A percentile compares a stretch with the other conserved stretches of the same genome.
Conservation (phyloP, 192 early-diverging fungal species). For the Rhizoclosmatium globosum region DNA sequence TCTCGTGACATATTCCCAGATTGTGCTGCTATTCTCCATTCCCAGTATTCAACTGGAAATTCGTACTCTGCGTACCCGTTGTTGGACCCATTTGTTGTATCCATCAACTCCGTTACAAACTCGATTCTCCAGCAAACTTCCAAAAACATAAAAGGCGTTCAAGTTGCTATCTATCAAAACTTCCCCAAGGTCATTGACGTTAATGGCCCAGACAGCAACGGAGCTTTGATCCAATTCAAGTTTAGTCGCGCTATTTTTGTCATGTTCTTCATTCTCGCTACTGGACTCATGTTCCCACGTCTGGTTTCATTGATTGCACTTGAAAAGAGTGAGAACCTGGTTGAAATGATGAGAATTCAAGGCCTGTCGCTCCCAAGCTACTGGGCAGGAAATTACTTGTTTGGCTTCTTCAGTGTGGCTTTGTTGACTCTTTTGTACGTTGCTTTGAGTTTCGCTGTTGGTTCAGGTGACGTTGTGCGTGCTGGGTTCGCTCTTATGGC, state of each 20-base stretch:
- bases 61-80: neutral
- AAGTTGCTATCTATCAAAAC: neutral
- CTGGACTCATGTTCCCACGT: slow-evolving; percentile 39
- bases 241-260: slow-evolving; percentile 10
- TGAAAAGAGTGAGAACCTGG: slow-evolving; percentile 41
- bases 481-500: slow-evolving; percentile 9
- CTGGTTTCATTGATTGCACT: slow-evolving; percentile 35
- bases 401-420: slow-evolving; percentile 21
- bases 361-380: slow-evolving; percentile 31
- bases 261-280: slow-evolving; percentile 39
- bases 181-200: slow-evolving; percentile 24
- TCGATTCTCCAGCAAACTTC: neutral
- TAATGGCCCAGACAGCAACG: neutral
- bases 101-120: slow-evolving; percentile 33
- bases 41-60: neutral
- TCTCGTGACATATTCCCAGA: slow-evolving; percentile 1
- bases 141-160: neutral
- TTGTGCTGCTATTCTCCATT: slow-evolving; percentile 3
- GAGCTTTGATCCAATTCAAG: neutral
- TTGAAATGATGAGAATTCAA: slow-evolving; percentile 49
- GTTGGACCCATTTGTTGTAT: slow-evolving; percentile 10
- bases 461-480: neutral
- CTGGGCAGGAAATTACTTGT: slow-evolving; percentile 43
- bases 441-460: slow-evolving; percentile 11
- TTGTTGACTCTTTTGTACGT: slow-evolving; percentile 29